Percentiles rank a stretch among this genome's conserved stretches.
These are phyloP conservation scores for Cadophora sp. DNA, from an alignment of 2,329 filamentous ascomycete species.

Conservation along the genomic window DNA sequence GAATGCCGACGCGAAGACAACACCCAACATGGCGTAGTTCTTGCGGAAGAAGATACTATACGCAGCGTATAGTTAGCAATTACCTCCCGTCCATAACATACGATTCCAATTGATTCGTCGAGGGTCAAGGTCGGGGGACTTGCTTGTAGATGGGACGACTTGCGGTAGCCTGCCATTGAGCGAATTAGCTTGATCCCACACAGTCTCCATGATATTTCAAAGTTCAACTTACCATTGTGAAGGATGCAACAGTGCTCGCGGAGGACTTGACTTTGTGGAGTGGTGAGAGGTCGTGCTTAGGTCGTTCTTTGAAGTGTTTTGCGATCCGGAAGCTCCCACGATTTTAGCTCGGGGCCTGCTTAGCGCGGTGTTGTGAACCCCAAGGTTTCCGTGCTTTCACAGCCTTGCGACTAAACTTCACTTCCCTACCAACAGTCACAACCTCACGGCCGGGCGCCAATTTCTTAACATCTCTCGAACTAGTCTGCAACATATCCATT, in stretches of 20 bases:
- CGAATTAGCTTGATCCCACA: conserved; percentile 30
- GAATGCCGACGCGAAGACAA: conserved; percentile 88
- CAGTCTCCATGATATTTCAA: not conserved
- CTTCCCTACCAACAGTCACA: not conserved
- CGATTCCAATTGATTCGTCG: not conserved
- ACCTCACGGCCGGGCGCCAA: conserved; percentile 20
- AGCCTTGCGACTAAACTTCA: conserved; percentile 11
- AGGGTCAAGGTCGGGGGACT: conserved; percentile 34
- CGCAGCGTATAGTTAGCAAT: conserved; percentile 26
- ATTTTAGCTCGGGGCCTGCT: conserved; percentile 25
- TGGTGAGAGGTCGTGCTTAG: conserved; percentile 26
- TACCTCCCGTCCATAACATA: not conserved
- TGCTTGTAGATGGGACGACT: conserved; percentile 43
- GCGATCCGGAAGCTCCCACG: conserved; percentile 28
- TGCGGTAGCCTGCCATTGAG: conserved; percentile 41
- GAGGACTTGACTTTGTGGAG: conserved; percentile 24
- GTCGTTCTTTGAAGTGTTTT: conserved; percentile 34
- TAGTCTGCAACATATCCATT: not conserved
- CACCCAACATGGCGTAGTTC: conserved; percentile 87
- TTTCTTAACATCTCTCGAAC: not conserved
- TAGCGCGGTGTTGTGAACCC: not conserved
- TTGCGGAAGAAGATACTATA: conserved; percentile 81
- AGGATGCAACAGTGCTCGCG: conserved; percentile 24
- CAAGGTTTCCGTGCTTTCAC: conserved; percentile 13
- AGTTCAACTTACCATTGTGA: conserved; percentile 42